Percentiles rank a stretch among this genome's conserved stretches.
These are phyloP conservation scores for Ilex paraguariensis DNA, from an alignment of 305 asterid species.

Conservation along the genomic window DNA sequence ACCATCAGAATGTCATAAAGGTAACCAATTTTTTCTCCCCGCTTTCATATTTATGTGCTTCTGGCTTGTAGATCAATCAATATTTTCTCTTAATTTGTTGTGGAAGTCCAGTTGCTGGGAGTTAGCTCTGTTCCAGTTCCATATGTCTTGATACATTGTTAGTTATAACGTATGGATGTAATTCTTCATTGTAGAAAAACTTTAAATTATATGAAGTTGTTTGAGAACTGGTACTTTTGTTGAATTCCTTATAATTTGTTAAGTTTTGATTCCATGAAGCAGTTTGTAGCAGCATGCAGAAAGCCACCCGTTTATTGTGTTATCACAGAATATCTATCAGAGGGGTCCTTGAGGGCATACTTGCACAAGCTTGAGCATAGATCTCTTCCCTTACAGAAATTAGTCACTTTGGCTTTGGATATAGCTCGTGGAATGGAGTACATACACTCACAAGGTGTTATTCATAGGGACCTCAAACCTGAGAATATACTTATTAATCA, in stretches of 20 bases:
- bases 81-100: background rate
- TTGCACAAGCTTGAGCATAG: conserved; percentile 55
- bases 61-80: background rate
- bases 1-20: conserved; percentile 50
- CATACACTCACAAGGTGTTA: conserved; percentile 63
- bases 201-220: too few species aligned
- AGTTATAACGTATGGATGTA: too few species aligned
- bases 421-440: conserved; percentile 79
- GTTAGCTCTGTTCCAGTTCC: too few species aligned
- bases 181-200: too few species aligned
- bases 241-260: background rate
- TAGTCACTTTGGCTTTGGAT: conserved; percentile 66
- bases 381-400: conserved; percentile 47
- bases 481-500: conserved; percentile 67
- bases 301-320: conserved; percentile 47
- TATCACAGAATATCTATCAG: conserved; percentile 43
- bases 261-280: conserved; percentile 8
- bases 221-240: too few species aligned
- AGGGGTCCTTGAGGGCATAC: conserved; percentile 50
- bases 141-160: too few species aligned
- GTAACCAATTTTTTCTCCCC: conserved; percentile 16
- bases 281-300: conserved; percentile 49
- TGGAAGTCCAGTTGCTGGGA: too few species aligned
- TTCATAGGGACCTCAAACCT: conserved; percentile 80
- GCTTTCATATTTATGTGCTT: background rate